Base-by-base conservation (phyloP, 164 flowering plant species). In the Magnolia changhungtana region DNA sequence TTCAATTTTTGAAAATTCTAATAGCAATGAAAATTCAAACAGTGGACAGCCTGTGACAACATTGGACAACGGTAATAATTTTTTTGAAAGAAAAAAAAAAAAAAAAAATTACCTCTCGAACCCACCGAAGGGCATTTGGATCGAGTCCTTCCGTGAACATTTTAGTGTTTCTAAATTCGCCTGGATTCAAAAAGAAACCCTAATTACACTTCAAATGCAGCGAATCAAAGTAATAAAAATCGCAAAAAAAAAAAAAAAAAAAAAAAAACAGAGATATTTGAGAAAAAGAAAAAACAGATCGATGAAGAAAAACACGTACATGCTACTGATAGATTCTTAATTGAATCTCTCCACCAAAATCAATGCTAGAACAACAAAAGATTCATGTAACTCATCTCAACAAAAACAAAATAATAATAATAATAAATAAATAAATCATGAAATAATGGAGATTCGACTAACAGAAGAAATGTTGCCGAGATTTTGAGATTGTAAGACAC, bases 101-200 rank as follows among this genome's bases (percentile, higher is more conserved):
- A 27, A 27, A 13, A 51, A 72, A 67, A 23, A 50, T 51, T 71
- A 85, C 90, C 87, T 85, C 83, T 61, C 78, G 77, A 59, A 81
- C 86, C 90, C 90, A 87, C 65, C 80, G 81, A 50, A 87, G 79
- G 24, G 86, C 85, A 74, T 76, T 82, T 11, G 63, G 82, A 76
- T 87, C 87, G n/a, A 87, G 85, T 1, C 90, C 90, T 76, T 87
- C 84, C 8, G 87, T 87, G 55, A 87, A 87, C 90, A 87, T 87
- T 20, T 18, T 74, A 52, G 20, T 19, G 1, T 29, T 27, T 50
- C 14, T 23, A 6, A 67, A 59, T 67, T 81, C 78, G 70, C 79
- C 82, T 78, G 68, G 31, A 65, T 64, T 31, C n/a, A 49, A 49
- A 74, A 49, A 24, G 24, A 8, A 50, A 49, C 69, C 31, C 69